These are phyloP conservation scores for Naganishia vishniacii DNA, from an alignment of 768 basidiomycete genomes.

Conservation along the genomic window DNA sequence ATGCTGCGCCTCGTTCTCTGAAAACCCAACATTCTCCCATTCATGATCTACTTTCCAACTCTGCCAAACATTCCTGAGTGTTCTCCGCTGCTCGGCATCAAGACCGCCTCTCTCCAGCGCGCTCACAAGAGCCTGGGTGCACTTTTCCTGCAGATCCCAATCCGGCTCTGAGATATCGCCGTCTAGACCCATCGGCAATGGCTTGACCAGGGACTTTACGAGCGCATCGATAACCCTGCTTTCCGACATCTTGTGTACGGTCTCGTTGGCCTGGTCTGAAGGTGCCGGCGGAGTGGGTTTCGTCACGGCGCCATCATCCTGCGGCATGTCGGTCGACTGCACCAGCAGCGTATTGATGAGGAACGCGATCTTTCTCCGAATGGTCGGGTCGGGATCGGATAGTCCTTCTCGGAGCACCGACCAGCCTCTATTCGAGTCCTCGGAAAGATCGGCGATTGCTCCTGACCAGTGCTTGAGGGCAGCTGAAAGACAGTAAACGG, in stretches of 20 bases:
- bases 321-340: constrained; percentile 34
- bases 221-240: constrained; percentile 16
- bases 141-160: constrained; percentile 34
- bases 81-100: constrained; percentile 22
- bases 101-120: constrained; percentile 27
- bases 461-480: constrained; percentile 48
- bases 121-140: constrained; percentile 26
- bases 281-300: not conserved
- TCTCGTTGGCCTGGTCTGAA: constrained; percentile 32
- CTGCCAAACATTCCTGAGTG: constrained; percentile 15
- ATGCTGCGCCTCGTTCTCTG: constrained; percentile 21
- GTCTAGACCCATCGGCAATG: constrained; percentile 26
- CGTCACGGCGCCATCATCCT: constrained; percentile 19
- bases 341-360: constrained; percentile 44
- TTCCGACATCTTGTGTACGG: constrained; percentile 32
- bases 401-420: constrained; percentile 35
- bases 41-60: constrained; percentile 23
- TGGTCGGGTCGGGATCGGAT: constrained; percentile 36
- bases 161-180: constrained; percentile 28
- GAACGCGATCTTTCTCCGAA: constrained; percentile 47
- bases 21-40: constrained; percentile 27
- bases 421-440: constrained; percentile 38
- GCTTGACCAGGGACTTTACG: constrained; percentile 20
- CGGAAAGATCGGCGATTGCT: constrained; percentile 37
- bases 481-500: constrained; percentile 46